phyloP scores from a whole-genome alignment of 768 basidiomycete genomes.

The Naganishia onofrii region DNA sequence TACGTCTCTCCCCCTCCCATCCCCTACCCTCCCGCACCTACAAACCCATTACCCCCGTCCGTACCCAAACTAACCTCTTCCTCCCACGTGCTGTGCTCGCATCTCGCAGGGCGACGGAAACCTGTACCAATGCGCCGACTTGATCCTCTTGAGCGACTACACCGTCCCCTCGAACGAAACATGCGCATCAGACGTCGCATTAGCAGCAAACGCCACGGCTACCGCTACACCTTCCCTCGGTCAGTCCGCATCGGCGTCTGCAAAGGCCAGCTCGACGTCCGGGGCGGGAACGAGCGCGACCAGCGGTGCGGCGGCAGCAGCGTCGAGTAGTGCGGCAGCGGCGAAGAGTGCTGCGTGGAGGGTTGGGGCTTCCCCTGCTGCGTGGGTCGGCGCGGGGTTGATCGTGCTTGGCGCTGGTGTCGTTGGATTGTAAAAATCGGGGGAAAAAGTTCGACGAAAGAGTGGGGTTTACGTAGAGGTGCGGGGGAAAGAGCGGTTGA shows the following conservation, averaged over 20 bases:
- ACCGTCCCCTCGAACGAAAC: slow-evolving; percentile 57
- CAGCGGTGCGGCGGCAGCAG: background rate
- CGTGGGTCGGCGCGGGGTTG: too few relatives aligned
- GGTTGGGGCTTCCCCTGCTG: too few relatives aligned
- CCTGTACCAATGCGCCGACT: slow-evolving; percentile 77
- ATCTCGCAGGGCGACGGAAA: slow-evolving; percentile 61
- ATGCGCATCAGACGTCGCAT: slow-evolving; percentile 31
- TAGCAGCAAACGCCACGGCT: slow-evolving; percentile 29
- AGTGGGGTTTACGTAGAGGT: too few relatives aligned
- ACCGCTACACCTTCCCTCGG: slow-evolving; percentile 19
- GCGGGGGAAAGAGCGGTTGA: too few relatives aligned
- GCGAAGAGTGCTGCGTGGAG: too few relatives aligned
- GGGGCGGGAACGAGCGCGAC: background rate
- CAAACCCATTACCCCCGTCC: too few relatives aligned
- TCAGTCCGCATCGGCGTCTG: background rate
- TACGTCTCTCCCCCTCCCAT: slow-evolving; percentile 32
- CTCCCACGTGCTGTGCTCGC: too few relatives aligned
- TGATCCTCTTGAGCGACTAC: slow-evolving; percentile 63
- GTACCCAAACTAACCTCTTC: background rate
- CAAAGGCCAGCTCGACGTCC: background rate
- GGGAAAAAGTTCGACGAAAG: too few relatives aligned
- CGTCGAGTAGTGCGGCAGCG: too few relatives aligned
- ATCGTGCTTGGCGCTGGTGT: too few relatives aligned
- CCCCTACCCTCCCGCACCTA: too few relatives aligned
- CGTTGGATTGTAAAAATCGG: too few relatives aligned